Evolutionary conservation across 768 basidiomycete species (phyloP).

Genomic region (Hirschioporus abietinus): DNA sequence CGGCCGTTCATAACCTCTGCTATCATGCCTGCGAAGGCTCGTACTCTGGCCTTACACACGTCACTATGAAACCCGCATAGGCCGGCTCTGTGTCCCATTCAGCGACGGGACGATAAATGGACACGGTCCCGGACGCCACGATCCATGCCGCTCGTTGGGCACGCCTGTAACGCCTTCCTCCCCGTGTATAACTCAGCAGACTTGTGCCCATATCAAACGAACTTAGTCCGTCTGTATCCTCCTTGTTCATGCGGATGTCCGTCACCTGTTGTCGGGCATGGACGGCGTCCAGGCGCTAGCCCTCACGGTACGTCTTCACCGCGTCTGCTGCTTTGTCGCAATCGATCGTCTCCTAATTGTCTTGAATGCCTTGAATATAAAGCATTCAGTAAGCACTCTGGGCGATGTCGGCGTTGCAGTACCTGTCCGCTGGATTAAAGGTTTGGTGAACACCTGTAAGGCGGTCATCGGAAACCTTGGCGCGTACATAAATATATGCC

Average conservation of each 20-base stretch:
- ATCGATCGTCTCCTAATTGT: not conserved
- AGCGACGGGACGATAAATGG: not conserved
- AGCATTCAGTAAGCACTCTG: not conserved
- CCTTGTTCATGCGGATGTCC: not conserved
- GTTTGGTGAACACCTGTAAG: not conserved
- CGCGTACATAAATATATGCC: not conserved
- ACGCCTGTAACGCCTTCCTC: not conserved
- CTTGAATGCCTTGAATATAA: not conserved
- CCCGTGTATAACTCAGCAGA: not conserved
- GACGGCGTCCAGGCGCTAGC: not conserved
- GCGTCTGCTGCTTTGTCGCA: not conserved
- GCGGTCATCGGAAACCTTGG: not conserved
- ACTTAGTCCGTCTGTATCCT: not conserved
- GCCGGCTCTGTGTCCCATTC: not conserved
- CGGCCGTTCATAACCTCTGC: not conserved
- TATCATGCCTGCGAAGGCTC: not conserved
- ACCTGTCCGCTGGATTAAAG: not conserved
- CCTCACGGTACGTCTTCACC: not conserved
- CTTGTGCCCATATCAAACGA: not conserved
- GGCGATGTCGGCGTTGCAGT: not conserved
- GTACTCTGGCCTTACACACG: not conserved
- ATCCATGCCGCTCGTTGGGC: not conserved
- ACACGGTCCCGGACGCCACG: not conserved
- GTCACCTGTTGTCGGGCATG: not conserved
- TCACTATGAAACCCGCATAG: not conserved